Evolutionary conservation across 768 basidiomycete genomes (phyloP), one percentile per base, ranked within the genome.

Genomic region (Termitomyces sp.): DNA sequence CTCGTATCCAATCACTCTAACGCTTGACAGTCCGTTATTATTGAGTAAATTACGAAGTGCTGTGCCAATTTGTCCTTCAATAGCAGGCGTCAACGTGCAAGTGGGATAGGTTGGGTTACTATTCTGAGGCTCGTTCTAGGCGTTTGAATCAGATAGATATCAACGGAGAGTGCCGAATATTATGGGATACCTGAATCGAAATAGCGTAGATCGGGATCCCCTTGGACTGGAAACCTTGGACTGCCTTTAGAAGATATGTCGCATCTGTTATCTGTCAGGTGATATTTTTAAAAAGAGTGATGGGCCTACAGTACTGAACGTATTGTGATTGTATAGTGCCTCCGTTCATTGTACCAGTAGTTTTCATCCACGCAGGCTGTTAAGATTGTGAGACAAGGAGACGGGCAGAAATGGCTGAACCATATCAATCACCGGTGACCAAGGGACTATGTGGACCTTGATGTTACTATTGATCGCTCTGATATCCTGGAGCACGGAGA

Each of bases 291-390:
- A 7, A 7, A 48, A 36, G 20, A 11, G 33, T 45, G 6, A 36
- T 7, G 24, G 5, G 9, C 85, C 61, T 63, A 89, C 85, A 86
- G 0, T 73, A 69, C 44, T 69, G 70, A 42, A 81, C 71, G 59
- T 84, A 85, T 49, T 76, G 73, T 0, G 83, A 79, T 33, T 78
- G 66, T 55, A 91, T 69, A 13, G 80, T 82, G 36, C 89, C 89
- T 1, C 90, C 90, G 32, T 84, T 78, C 86, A 90, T 90, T 0
- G 82, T 82, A 4, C 79, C 79, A 59, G 80, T 84, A 52, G 74
- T 76, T 71, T 92, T 92, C 89, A 91, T 90, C 90, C 91, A 92
- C 4, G 76, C 87, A 11, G 91, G 90, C 89, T 91, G 59, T 44
- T 35, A 16, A n/a, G n/a, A 4, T 28, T 22, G n/a, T 20, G 18